Base-by-base conservation (phyloP, 202 grass and related monocot species). In the Schoenoplectus tabernaemontani region DNA sequence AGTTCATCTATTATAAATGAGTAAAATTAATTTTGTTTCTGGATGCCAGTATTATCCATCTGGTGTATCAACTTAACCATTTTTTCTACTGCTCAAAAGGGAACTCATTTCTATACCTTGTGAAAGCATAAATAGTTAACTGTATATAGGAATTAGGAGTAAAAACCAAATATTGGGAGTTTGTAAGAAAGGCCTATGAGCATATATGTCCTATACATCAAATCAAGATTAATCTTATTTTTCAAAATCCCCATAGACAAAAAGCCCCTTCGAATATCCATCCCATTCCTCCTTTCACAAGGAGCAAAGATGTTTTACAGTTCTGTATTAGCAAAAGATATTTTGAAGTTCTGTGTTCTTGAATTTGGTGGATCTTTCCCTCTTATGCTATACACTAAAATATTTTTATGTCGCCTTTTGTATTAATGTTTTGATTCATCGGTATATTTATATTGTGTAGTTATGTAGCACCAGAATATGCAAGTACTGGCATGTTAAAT, bases 401-500 rank as follows among this genome's bases (percentile, higher is more conserved):
- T 22, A 78, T 61, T 64, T 47, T 64, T 53, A 58, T 37, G 23
- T 16, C 32, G 30, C 16, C 9, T 46, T 46, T 26, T 47, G 19
- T 44, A 48, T 16, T 30, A 7, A 72, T 32, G 19, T 30, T 30
- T 48, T 50, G 30, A 48, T 48, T 22, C 16, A 17, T 10, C 8
- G 6, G 24, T 34, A 17, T 53, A 16, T 74, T 74, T 66, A 7
- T 17, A 77, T 16, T 41, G 58, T 54, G 54, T 76, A 97, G 94
- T 32, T 97, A 97, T 33, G 91, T 97, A 77, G 94, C 94, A 81
- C 94, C 94, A 26, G 94, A 97, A 73, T 97, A 97, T 60, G 94
- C 94, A 13, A 90, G 94, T 57, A 97, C 94, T 13, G 94, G 94
- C 71, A 97, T 97, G 94, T 50, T 97, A 53, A 97, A 97, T 47